Conservation (phyloP, 106 monocot genomes). For the Cymbidium sinense region DNA sequence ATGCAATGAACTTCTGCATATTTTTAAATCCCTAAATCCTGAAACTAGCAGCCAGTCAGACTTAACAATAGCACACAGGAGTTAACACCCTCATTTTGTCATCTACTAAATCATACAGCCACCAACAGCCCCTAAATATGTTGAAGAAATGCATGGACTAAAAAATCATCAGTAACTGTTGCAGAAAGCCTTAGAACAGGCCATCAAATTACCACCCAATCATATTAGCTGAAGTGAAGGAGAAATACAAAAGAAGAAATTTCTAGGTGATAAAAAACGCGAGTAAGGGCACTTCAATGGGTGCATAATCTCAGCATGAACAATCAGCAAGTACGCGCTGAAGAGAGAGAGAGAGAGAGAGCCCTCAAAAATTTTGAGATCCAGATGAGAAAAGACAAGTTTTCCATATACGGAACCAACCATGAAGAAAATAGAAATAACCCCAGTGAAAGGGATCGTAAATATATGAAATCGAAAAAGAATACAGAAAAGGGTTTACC, state of each 20-base stretch:
- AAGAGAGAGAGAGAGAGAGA: background rate
- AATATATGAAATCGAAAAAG: background rate
- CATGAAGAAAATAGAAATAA: background rate
- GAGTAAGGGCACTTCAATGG: background rate
- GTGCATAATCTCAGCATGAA: background rate
- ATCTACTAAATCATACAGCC: too few relatives aligned
- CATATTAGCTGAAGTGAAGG: background rate
- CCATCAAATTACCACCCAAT: background rate
- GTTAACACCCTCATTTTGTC: too few relatives aligned
- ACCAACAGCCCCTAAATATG: too few relatives aligned
- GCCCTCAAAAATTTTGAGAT: background rate
- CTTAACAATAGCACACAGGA: too few relatives aligned
- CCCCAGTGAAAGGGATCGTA: background rate
- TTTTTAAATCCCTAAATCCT: too few relatives aligned
- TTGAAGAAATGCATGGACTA: too few relatives aligned
- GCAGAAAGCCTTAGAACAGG: background rate
- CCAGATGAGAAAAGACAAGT: background rate
- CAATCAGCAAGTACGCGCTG: background rate
- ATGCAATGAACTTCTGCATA: too few relatives aligned
- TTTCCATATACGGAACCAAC: background rate
- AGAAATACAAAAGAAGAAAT: background rate
- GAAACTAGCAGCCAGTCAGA: too few relatives aligned
- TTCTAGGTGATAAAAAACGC: too few relatives aligned
- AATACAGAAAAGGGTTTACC: slow-evolving; percentile 28
- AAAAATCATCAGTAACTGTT: too few relatives aligned